Percentiles rank a stretch among this genome's conserved stretches.
These are phyloP conservation scores for Penicillium turbatum DNA, from an alignment of 495 filamentous ascomycete species.

Conservation along the genomic window DNA sequence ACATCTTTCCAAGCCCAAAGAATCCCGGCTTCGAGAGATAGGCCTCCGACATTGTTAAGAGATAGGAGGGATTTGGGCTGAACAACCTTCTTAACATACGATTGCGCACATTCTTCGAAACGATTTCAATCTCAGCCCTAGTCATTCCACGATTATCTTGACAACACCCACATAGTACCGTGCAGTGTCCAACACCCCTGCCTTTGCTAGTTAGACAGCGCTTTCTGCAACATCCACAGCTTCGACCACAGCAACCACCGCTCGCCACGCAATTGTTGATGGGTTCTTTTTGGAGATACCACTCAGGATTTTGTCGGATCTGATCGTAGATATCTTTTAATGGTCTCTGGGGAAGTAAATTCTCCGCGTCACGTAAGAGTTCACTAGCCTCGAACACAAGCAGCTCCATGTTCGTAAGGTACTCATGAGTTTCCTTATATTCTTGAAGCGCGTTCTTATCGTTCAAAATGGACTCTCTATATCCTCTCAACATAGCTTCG, in stretches of 20 bases:
- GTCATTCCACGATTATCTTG: background rate
- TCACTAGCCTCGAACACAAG: too few relatives aligned
- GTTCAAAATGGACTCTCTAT: too few relatives aligned
- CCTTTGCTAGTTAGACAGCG: background rate
- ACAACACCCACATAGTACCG: slow-evolving; percentile 3
- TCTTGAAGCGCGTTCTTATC: too few relatives aligned
- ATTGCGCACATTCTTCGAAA: too few relatives aligned
- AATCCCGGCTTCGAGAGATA: background rate
- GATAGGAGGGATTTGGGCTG: background rate
- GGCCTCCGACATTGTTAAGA: background rate
- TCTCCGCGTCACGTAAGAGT: too few relatives aligned
- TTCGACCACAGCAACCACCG: slow-evolving; percentile 6
- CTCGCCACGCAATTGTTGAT: background rate
- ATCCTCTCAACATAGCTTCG: too few relatives aligned
- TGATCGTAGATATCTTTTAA: background rate
- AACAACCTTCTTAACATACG: too few relatives aligned
- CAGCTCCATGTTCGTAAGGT: too few relatives aligned
- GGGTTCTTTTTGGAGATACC: slow-evolving; percentile 7
- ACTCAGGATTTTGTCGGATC: background rate
- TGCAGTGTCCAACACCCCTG: slow-evolving; percentile 10
- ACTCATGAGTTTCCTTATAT: too few relatives aligned
- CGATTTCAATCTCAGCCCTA: too few relatives aligned
- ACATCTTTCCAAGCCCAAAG: background rate
- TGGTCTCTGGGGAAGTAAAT: background rate
- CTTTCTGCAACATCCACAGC: slow-evolving; percentile 10